Evolutionary conservation across 2,329 filamentous ascomycete species (phyloP).

Genomic region (Curvularia hawaiiensis): DNA sequence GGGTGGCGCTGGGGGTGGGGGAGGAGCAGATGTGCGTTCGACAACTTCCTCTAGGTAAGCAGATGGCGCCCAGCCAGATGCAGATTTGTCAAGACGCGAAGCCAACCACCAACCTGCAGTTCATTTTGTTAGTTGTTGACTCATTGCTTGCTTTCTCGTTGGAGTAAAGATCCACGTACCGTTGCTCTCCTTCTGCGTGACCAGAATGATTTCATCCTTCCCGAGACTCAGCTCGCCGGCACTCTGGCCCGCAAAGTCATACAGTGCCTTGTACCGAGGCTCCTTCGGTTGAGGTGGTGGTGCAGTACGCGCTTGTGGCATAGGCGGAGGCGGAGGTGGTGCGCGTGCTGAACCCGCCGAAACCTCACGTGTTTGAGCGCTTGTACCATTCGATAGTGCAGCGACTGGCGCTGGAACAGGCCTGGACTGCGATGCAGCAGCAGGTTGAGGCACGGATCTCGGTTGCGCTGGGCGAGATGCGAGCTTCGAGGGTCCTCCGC

Average conservation of each 20-base stretch:
- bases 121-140: conserved; percentile 22
- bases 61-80: conserved; percentile 92
- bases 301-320: conserved; percentile 69
- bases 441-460: conserved; percentile 39
- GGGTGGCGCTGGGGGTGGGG: conserved; percentile 52
- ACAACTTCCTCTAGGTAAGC: conserved; percentile 86
- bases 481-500: conserved; percentile 76
- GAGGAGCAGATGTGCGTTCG: conserved; percentile 61
- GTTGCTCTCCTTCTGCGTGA: conserved; percentile 94
- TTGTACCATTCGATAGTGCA: conserved; percentile 56
- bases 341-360: conserved; percentile 53
- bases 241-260: conserved; percentile 86
- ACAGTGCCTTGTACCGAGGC: conserved; percentile 85
- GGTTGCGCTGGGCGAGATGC: conserved; percentile 56
- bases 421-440: conserved; percentile 52
- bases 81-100: conserved; percentile 68
- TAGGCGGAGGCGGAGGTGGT: conserved; percentile 56
- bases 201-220: conserved; percentile 81
- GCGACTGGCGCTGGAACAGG: conserved; percentile 62
- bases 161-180: conserved; percentile 62
- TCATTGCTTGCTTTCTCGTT: neutral
- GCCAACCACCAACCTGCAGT: conserved; percentile 90
- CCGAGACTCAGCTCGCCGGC: conserved; percentile 83
- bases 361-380: conserved; percentile 46
- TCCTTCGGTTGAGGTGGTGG: conserved; percentile 66